Percentiles rank a stretch among this genome's conserved stretches.
Conservation (phyloP, 176 grass and related monocot genomes). For the Eremochloa ophiuroides region DNA sequence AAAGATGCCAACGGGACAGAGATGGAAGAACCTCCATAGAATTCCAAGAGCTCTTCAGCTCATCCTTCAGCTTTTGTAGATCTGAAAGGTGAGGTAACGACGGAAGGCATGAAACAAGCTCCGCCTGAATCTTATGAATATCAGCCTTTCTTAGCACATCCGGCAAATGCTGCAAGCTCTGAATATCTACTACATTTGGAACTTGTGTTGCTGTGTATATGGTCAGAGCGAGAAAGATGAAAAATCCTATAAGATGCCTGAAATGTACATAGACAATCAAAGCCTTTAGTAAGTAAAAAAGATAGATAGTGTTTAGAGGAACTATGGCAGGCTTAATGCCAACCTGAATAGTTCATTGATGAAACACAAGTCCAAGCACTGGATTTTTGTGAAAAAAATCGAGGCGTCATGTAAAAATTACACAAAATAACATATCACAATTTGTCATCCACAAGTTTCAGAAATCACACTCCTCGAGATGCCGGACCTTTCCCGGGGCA, state of each 20-base stretch:
- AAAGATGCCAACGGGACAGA: constrained; percentile 57
- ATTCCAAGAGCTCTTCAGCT: constrained; percentile 61
- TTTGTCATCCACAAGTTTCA: not conserved
- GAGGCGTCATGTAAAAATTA: not conserved
- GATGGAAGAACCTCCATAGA: constrained; percentile 63
- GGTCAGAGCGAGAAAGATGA: constrained; percentile 85
- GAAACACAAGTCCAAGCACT: too few relatives aligned
- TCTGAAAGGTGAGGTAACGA: constrained; percentile 66
- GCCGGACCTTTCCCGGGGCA: not conserved
- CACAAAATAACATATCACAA: not conserved
- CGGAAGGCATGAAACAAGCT: constrained; percentile 69
- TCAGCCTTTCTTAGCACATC: constrained; percentile 72
- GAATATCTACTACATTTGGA: constrained; percentile 61
- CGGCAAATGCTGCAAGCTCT: constrained; percentile 62
- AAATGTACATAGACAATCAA: constrained; percentile 4
- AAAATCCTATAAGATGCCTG: constrained; percentile 95
- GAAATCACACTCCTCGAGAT: not conserved
- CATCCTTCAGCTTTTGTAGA: constrained; percentile 71
- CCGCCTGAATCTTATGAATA: constrained; percentile 66
- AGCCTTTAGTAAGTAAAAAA: constrained; percentile 17
- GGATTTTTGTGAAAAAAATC: not conserved
- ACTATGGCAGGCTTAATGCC: not conserved
- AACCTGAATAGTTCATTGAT: not conserved
- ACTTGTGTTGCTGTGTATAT: constrained; percentile 86
- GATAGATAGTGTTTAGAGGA: not conserved